Evolutionary conservation across 1,139 yeast genomes (phyloP).

Genomic region (Yamadazyma pseudoaaseri): DNA sequence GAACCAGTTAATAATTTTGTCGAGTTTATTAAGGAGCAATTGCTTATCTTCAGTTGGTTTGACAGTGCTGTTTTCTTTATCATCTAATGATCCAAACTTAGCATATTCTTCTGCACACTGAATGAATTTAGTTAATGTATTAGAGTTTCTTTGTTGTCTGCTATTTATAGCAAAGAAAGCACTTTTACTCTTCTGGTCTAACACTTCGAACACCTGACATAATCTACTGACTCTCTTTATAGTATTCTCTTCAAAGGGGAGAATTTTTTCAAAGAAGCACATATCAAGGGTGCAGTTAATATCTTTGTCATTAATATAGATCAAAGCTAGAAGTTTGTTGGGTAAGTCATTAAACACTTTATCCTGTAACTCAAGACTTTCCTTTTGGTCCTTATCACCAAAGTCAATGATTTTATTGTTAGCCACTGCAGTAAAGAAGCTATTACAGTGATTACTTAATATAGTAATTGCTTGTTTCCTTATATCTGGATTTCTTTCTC

Average conservation of each 20-base stretch:
- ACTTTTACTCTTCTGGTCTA: slow-evolving; percentile 58
- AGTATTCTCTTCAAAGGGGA: slow-evolving; percentile 53
- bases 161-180: slow-evolving; percentile 68
- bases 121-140: slow-evolving; percentile 36
- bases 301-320: slow-evolving; percentile 71
- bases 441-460: slow-evolving; percentile 54
- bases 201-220: slow-evolving; percentile 42
- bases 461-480: slow-evolving; percentile 60
- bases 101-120: slow-evolving; percentile 31
- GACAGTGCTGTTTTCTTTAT: slow-evolving; percentile 29
- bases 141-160: slow-evolving; percentile 62
- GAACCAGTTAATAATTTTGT: slow-evolving; percentile 66
- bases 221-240: slow-evolving; percentile 52
- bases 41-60: slow-evolving; percentile 20
- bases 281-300: slow-evolving; percentile 71
- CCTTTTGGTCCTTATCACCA: slow-evolving; percentile 27
- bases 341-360: slow-evolving; percentile 52
- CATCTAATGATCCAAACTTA: slow-evolving; percentile 28
- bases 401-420: slow-evolving; percentile 25
- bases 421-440: slow-evolving; percentile 20
- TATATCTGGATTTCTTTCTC: slow-evolving; percentile 71
- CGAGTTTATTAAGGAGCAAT: slow-evolving; percentile 32
- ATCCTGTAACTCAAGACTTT: slow-evolving; percentile 39
- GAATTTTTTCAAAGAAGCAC: slow-evolving; percentile 55
- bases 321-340: slow-evolving; percentile 59